phyloP scores from a whole-genome alignment of 768 basidiomycete species.

The Phylloporus sp. region DNA sequence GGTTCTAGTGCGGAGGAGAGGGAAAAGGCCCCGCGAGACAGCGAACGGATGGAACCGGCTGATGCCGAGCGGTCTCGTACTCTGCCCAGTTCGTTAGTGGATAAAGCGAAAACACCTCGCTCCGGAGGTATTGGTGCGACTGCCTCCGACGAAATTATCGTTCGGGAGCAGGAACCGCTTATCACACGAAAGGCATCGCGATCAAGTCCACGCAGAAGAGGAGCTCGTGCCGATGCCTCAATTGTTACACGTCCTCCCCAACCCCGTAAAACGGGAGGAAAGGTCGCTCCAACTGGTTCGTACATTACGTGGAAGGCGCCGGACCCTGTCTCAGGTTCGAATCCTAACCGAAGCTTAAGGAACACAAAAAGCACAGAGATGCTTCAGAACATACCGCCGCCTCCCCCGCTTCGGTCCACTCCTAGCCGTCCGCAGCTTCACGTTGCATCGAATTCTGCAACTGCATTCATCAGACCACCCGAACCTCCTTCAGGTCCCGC shows the following conservation, averaged over 20 bases:
- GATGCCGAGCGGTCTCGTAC: conserved; percentile 22
- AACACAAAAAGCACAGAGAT: conserved; percentile 28
- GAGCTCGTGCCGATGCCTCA: conserved; percentile 16
- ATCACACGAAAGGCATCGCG: conserved; percentile 13
- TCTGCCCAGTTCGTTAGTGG: conserved; percentile 9
- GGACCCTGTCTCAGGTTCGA: conserved; percentile 30
- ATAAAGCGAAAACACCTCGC: conserved; percentile 15
- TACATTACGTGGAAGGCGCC: conserved; percentile 28
- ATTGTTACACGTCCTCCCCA: conserved; percentile 20
- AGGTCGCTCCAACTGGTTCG: conserved; percentile 18
- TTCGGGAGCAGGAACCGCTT: conserved; percentile 19
- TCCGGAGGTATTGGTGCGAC: conserved; percentile 13
- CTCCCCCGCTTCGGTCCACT: conserved; percentile 24
- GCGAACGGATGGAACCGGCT: conserved; percentile 18
- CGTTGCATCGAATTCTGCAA: conserved; percentile 15
- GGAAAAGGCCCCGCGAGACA: conserved; percentile 22
- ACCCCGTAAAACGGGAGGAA: conserved; percentile 22
- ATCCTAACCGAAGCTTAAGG: conserved; percentile 29
- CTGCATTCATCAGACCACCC: conserved; percentile 11
- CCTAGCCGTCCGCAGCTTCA: conserved; percentile 29
- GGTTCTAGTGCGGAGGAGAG: conserved; percentile 25
- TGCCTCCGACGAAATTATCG: conserved; percentile 19
- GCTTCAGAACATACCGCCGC: conserved; percentile 18
- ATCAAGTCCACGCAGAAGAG: conserved; percentile 19
- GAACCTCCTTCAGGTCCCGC: conserved; percentile 16